Evolutionary conservation across 2,329 filamentous ascomycete genomes (phyloP), one percentile per base, ranked within the genome.

Genomic region (Aureobasidium sp.): DNA sequence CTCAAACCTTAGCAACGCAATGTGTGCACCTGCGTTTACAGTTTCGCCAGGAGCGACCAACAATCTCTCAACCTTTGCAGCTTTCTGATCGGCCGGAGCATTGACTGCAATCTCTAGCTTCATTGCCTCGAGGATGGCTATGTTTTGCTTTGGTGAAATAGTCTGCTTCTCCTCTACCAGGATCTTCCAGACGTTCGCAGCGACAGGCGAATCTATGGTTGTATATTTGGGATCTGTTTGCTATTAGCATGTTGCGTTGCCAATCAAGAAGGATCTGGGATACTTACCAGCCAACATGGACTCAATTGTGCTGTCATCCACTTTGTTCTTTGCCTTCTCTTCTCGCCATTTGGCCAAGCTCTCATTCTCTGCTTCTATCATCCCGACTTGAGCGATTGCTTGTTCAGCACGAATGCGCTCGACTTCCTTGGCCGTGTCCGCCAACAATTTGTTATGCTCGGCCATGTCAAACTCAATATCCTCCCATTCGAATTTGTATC

Each of bases 381-480:
- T 77, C 67, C 77, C 74, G 12, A 75, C 76, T 66, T 84, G 81
- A 8, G 79, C 79, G 15, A 73, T 68, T 1, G 72, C 72, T 69
- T 84, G 82, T 62, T 72, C 74, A 36, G 69, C 67, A 24, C 78
- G 73, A 17, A 84, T 79, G 10, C 69, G 66, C 29, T 67, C 70
- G 1, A 82, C 81, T 66, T 84, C 81, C 0, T 77, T 75, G 27
- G 67, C 71, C 0, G 79, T 82, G 1, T 75, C 72, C 2, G 67
- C 65, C 10, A 84, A 73, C 52, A 84, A 65, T 57, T 70, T 66
- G 62, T 84, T 84, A 68, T 84, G 81, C 63, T 77, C 77, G 6
- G 71, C 77, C 80, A 85, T 83, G 63, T 84, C 82, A 63, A 84
- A 84, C 26, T 76, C 73, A 0, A 76, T 71, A 1, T 79, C 71